Evolutionary conservation across 192 early-diverging fungal species (phyloP).

Genomic region (Podila clonocystis): DNA sequence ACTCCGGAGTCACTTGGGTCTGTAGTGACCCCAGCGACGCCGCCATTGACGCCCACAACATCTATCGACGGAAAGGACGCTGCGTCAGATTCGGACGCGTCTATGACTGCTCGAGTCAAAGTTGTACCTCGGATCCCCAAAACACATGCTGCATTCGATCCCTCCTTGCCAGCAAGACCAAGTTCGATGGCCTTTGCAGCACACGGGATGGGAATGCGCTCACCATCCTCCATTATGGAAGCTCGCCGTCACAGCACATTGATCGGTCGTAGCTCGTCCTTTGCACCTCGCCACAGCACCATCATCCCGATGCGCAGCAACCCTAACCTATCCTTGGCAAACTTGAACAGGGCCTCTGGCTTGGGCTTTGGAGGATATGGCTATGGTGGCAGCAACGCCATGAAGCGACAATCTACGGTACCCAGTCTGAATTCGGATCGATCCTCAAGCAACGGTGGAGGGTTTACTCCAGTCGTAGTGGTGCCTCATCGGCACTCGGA

Average conservation of each 20-base stretch:
- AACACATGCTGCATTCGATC: background rate
- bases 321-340: constrained; percentile 42
- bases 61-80: constrained; percentile 31
- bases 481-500: constrained; percentile 51
- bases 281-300: constrained; percentile 42
- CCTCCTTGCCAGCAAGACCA: background rate
- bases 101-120: constrained; percentile 14
- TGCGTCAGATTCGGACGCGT: constrained; percentile 38
- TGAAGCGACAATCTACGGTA: constrained; percentile 37
- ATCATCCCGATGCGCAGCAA: constrained; percentile 37
- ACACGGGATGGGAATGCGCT: constrained; percentile 33
- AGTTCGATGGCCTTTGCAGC: constrained; percentile 33
- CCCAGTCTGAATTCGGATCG: constrained; percentile 40
- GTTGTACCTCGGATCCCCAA: constrained; percentile 14
- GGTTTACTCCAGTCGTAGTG: constrained; percentile 22
- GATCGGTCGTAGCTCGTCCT: constrained; percentile 11
- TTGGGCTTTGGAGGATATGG: constrained; percentile 17
- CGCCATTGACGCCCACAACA: constrained; percentile 40
- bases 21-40: constrained; percentile 10
- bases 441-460: constrained; percentile 10
- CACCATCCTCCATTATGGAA: constrained; percentile 48
- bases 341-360: constrained; percentile 23
- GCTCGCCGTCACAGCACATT: constrained; percentile 34
- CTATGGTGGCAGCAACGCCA: background rate
- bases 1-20: background rate